Evolutionary conservation across 2,329 filamentous ascomycete genomes (phyloP), one percentile per base, ranked within the genome.

Genomic region (Aaosphaeria pasadenensis): DNA sequence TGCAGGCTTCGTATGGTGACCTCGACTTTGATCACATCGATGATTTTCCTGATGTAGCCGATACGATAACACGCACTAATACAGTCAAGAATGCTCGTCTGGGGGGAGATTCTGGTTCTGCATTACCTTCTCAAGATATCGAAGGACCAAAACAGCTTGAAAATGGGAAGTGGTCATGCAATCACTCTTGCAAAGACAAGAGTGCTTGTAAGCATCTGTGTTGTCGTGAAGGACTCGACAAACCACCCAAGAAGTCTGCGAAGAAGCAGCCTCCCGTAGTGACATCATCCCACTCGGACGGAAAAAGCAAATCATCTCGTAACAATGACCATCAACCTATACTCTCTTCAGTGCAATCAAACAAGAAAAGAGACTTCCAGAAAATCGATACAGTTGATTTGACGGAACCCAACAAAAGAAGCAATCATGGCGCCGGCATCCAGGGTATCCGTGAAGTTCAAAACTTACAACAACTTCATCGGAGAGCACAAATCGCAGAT

Each of bases 81-180:
- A 56, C 55, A 4, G 44, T 51, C 1, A 62, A 58, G 28, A 60
- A 59, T 6, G 49, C 54, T 2, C 9, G 38, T 46, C 49, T 41
- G 39, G 54, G 46, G 30, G 39, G 28, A 1, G 58, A 53, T 28
- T 13, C 17, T 11, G 36, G 6, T 6, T 30, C 35, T 2, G 17
- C 30, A 39, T 44, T 44, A 33, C 44, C 47, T 54, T 51, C 50
- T 33, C 46, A 50, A 31, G 30, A 50, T 40, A 41, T 50, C 29
- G 53, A 56, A 32, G 70, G 77, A 42, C 77, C 83, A 4, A 63
- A 71, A 1, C 78, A 77, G 56, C 77, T 91, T 51, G 68, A 75
- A 0, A 91, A 88, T 59, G 88, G 87, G 0, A 88, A 79, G 59
- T 91, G 85, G 83, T 78, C 79, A 33, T 92, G 88, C 69, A 86